Base-by-base conservation (phyloP, 2,329 filamentous ascomycete species). In the Neodidymelliopsis sp. region DNA sequence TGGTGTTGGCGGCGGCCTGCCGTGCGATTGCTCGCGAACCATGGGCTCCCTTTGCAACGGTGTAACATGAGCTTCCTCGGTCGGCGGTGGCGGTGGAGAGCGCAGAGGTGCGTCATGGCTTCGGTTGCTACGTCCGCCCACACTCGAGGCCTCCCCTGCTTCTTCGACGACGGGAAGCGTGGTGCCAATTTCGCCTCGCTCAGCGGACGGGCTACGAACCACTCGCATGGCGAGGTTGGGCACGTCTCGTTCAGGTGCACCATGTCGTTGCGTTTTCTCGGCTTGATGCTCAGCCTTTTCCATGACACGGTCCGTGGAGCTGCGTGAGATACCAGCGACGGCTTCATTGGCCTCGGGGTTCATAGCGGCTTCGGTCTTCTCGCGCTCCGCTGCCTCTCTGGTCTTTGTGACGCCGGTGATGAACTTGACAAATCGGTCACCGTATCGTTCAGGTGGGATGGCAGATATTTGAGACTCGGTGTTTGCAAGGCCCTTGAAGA, bases 391-490 rank as follows among this genome's bases (percentile, higher is more conserved):
- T 69, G 94, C 89, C 75, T 97, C 93, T 11, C 84, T 82, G 2
- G 91, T 94, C 84, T 92, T 95, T 15, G 94, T 97, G 57, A 96
- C 88, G 27, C 88, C 87, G 38, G 87, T 87, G 67, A 99, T 92
- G 71, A 99, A 99, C 59, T 89, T 88, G 70, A 95, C 83, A 72
- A 99, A 99, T 4, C 94, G 87, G 49, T 97, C 91, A 20, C 94
- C 94, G 65, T 99, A 99, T 48, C 90, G 83, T 54, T 91, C 85
- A 0, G 94, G 93, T 0, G 92, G 90, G 18, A 97, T 87, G 2
- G 94, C 91, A 0, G 93, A 97, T 53, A 99, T 97, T 69, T 97
- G 87, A 24, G 84, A 85, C 63, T 90, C 87, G 63, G 94, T 89
- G 63, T 86, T 84, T 2, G 88, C 90, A 50, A 97, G 78, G 27